Evolutionary conservation across 306 rosid species (phyloP).

Genomic region (Casuarina cunninghamiana): DNA sequence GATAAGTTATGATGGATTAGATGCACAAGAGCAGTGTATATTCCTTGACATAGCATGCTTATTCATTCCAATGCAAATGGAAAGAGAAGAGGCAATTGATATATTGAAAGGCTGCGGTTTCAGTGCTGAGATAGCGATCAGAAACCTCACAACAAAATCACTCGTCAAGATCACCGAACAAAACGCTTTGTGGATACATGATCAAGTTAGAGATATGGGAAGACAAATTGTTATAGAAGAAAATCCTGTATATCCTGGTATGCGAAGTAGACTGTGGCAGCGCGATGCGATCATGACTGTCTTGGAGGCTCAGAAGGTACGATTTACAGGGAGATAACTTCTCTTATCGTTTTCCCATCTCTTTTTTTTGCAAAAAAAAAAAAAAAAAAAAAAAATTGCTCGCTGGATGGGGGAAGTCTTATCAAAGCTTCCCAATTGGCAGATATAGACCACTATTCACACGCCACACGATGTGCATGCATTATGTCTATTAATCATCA

Average conservation of each 20-base stretch:
- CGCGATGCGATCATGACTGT: slow-evolving; percentile 44
- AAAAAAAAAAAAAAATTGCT: too few relatives aligned
- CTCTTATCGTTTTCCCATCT: not conserved
- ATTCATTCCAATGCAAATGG: slow-evolving; percentile 40
- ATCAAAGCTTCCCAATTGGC: not conserved
- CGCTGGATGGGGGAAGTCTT: not conserved
- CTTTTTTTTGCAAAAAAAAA: not conserved
- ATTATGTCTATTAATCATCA: not conserved
- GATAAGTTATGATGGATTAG: slow-evolving; percentile 50
- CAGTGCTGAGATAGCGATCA: slow-evolving; percentile 40
- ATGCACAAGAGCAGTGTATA: slow-evolving; percentile 41
- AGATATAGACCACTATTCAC: not conserved
- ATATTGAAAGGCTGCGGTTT: slow-evolving; percentile 43
- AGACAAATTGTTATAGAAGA: slow-evolving; percentile 45
- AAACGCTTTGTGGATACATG: slow-evolving; percentile 52
- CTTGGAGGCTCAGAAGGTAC: slow-evolving; percentile 42
- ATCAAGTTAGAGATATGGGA: slow-evolving; percentile 68
- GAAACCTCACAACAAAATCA: slow-evolving; percentile 43
- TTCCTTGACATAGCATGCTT: slow-evolving; percentile 64
- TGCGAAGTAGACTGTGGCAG: slow-evolving; percentile 60
- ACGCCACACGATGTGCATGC: not conserved
- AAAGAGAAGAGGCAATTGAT: slow-evolving; percentile 44
- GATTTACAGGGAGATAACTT: not conserved
- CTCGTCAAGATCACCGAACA: slow-evolving; percentile 39
- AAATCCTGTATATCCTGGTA: slow-evolving; percentile 22